Base-by-base conservation (phyloP, 1,284 basidiomycete genomes). In the Apiotrichum siamense region DNA sequence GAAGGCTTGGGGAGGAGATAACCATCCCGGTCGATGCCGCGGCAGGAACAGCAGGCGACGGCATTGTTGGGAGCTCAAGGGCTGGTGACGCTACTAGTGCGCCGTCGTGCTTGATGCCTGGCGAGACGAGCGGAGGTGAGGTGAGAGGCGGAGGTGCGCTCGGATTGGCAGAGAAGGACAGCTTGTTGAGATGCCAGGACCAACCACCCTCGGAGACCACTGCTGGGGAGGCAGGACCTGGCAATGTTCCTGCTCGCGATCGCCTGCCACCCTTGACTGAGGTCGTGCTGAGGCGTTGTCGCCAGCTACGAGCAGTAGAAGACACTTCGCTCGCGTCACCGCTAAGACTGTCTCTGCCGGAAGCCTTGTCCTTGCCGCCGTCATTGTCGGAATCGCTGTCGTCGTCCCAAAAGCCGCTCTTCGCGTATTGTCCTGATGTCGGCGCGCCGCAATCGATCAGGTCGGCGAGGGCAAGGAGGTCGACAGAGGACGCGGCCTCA, bases 371-470 rank as follows among this genome's bases (percentile, higher is more conserved):
- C 31, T 4, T 31, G n/a, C 21, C 7, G 18, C 31, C 18, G 37
- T 33, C 20, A 21, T 43, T 31, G 31, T 49, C 31, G 18, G 51
- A 45, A 32, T 52, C 51, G 25, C 40, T 44, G 23, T 54, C 64
- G 38, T 69, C 67, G 52, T 69, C 65, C 69, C 67, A 69, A 3
- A 69, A 43, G 1, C 67, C 69, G 53, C 67, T 65, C 27, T 55
- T 61, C 7, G 66, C 61, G 59, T 69, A 69, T 17, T 64, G 58
- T n/a, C 69, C 69, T 5, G 57, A 54, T 0, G 60, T 62, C 1
- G 67, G 67, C 1, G 61, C 63, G n/a, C 66, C 69, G n/a, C 48
- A 50, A 24, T 56, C 44, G 24, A 41, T 27, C 3, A 29, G 11
- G 3, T 45, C 44, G 1, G 35, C 43, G 7, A 44, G 21, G 5